Evolutionary conservation across 164 flowering plant genomes (phyloP), one percentile per base, ranked within the genome.

Genomic region (Euptelea pleiosperma): DNA sequence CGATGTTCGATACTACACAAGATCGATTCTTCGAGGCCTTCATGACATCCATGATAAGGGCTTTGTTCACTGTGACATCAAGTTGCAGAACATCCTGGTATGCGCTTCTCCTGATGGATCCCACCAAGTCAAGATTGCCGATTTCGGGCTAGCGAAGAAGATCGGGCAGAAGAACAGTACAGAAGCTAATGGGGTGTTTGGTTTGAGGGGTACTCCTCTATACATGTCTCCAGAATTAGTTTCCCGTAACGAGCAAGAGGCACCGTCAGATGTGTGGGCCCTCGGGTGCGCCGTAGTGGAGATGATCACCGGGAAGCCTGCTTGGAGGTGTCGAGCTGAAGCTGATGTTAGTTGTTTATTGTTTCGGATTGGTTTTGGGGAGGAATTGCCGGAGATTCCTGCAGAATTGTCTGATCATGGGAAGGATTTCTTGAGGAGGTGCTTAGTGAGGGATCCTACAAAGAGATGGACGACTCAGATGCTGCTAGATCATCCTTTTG

Each of bases 221-320:
- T 83, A 82, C 33, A 76, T 84, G 83, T 67, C 98, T 39, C 98
- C 98, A 55, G 98, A 91, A 56, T 66, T 78, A 3, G 79, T 83
- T 2, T 62, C 67, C 36, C 57, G 69, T 19, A 74, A 75, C 10
- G 83, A 75, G 54, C 64, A 67, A 30, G 93, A 73, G 26, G 24
- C 90, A 7, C 73, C 90, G 57, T 66, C 75, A 5, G 98, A 92
- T 60, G 56, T 92, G 0, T 92, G 98, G 98, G 89, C 91, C 1
- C 70, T 88, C 0, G 98, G 96, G 9, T 91, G 98, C 34, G 71
- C 74, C 6, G 88, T 88, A 21, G 73, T 63, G 9, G 96, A 91
- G 90, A 79, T 91, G 96, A 25, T 70, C n/a, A 54, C 80, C 7
- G 94, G 94, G 0, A 69, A 63, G 49, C 80, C 87, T 14, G 80